A percentile compares a stretch with the other conserved stretches of the same genome.
Evolutionary conservation across 768 basidiomycete genomes (phyloP).

Genomic region (Cystofilobasidium macerans): DNA sequence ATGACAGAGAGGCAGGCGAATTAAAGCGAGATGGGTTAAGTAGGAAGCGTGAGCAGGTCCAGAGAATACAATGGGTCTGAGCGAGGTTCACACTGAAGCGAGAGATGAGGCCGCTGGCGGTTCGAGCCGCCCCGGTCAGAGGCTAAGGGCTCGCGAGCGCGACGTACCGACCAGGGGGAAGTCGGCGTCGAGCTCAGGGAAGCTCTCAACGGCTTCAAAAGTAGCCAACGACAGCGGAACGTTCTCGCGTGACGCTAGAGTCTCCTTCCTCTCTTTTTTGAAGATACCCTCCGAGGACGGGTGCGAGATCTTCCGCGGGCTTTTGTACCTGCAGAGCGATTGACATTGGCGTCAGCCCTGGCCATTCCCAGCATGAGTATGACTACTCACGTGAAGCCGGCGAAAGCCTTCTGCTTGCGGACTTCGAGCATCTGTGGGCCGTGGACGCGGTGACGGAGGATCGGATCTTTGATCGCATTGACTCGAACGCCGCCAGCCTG

Average conservation of each 20-base stretch:
- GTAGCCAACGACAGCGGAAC: too few species aligned
- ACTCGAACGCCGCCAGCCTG: slow-evolving; percentile 54
- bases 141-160: not conserved
- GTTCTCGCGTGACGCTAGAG: too few species aligned
- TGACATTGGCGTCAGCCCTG: not conserved
- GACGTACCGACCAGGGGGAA: too few species aligned
- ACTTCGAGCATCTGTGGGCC: slow-evolving; percentile 78
- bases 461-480: slow-evolving; percentile 77
- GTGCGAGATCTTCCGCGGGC: not conserved
- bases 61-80: too few species aligned
- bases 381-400: slow-evolving; percentile 18
- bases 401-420: slow-evolving; percentile 51
- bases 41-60: too few species aligned
- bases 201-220: too few species aligned
- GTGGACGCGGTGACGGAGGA: slow-evolving; percentile 73
- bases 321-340: not conserved
- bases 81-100: too few species aligned
- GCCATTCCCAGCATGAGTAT: not conserved
- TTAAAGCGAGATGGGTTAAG: too few species aligned
- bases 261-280: not conserved
- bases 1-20: too few species aligned
- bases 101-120: too few species aligned
- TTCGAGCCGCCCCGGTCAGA: too few species aligned
- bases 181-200: too few species aligned
- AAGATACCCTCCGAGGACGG: not conserved